Base-by-base conservation (phyloP, 2,329 filamentous ascomycete species). In the Fusarium sacchari region DNA sequence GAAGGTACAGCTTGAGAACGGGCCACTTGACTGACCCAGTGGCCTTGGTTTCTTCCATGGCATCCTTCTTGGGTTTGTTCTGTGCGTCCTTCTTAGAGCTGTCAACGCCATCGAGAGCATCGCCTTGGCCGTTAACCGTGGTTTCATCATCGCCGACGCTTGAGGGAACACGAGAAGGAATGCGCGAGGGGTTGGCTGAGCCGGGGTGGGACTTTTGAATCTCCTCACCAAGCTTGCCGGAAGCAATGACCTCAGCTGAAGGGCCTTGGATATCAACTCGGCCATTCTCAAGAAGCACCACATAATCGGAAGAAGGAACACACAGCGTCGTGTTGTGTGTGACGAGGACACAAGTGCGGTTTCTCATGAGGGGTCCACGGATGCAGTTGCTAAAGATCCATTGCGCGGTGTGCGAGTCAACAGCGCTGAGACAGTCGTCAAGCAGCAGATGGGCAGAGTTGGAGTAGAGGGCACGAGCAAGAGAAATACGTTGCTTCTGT, bases 301-400 rank as follows among this genome's bases (percentile, higher is more conserved):
- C 92, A 75, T 93, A 93, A 62, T 95, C 90, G 0, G 96, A 92
- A 40, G 91, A 87, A 10, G 95, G 94, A 13, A 95, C 90, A 75
- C 94, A 96, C 24, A 99, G 88, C n/a, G 93, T 89, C 34, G 96
- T 90, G 79, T 98, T 99, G 85, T 99, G 96, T 0, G 96, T 98
- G 40, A 99, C 96, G 47, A 99, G 87, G 60, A 99, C 94, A 81
- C 96, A 98, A 34, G 96, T 98, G 46, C 96, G 91, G 79, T 91
- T 88, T 65, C 88, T 85, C 96, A 99, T 98, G 58, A 99, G 84
- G 11, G 94, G 93, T 5, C 96, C 96, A 76, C 92, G 92, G 72
- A 99, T 92, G 67, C 95, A 97, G 82, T 97, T 93, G 80, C 93
- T 93, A 83, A 98, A 98, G 75, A 99, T 98, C 92, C 97, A 98